A percentile compares a stretch with the other conserved stretches of the same genome.
Conservation (phyloP, 768 basidiomycete genomes). For the Boletus vinaceobasis region DNA sequence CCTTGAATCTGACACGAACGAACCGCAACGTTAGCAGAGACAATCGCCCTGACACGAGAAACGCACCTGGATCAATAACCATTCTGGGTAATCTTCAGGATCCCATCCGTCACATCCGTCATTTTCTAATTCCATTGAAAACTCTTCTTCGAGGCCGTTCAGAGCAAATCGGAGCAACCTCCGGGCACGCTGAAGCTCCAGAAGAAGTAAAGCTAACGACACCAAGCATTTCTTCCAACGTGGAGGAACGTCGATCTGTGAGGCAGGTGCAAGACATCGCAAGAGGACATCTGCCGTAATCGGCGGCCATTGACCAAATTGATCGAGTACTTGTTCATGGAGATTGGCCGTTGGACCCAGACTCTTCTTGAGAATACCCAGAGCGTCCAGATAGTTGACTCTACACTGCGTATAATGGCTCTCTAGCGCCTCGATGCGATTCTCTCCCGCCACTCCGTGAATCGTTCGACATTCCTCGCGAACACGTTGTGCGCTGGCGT, state of each 20-base stretch:
- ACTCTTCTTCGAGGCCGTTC: constrained; percentile 25
- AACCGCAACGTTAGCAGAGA: neutral
- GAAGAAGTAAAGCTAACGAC: constrained; percentile 24
- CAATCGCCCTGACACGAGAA: neutral
- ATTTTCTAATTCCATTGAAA: constrained; percentile 25
- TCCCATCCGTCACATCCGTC: constrained; percentile 14
- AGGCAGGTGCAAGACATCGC: neutral
- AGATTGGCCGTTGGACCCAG: constrained; percentile 8
- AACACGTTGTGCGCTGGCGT: neutral
- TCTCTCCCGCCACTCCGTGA: neutral
- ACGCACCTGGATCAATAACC: constrained; percentile 41
- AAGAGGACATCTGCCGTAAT: neutral
- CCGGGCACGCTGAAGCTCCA: constrained; percentile 35
- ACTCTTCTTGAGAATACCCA: neutral
- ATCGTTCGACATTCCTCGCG: neutral
- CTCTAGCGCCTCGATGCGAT: neutral
- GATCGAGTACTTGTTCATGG: constrained; percentile 2
- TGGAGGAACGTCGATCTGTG: constrained; percentile 1
- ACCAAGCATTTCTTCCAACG: constrained; percentile 31
- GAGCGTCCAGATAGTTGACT: too few relatives aligned
- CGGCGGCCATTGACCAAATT: constrained; percentile 32
- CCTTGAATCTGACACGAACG: constrained; percentile 36
- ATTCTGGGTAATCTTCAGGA: constrained; percentile 29
- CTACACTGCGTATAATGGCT: neutral
- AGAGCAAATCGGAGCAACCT: constrained; percentile 27